These are phyloP conservation scores for Hansenula lynferdii DNA, from an alignment of 1,139 yeast genomes.

Conservation along the genomic window DNA sequence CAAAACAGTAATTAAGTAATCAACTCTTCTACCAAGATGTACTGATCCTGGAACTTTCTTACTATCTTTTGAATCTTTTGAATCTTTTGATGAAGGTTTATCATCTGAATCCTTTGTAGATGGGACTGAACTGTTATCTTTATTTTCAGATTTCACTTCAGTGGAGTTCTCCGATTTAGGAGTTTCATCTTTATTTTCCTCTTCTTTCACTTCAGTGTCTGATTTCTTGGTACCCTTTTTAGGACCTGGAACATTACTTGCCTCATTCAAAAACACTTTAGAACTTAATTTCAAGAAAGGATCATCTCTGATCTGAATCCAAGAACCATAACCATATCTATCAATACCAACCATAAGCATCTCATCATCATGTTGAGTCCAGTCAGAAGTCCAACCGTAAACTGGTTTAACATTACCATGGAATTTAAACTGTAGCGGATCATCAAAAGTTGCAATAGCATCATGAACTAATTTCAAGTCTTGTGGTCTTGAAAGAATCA, in stretches of 20 bases:
- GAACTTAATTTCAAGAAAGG: constrained; percentile 86
- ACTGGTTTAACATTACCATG: constrained; percentile 71
- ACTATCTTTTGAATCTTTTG: constrained; percentile 5
- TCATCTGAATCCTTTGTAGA: neutral
- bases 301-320: constrained; percentile 93
- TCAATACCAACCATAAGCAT: constrained; percentile 82
- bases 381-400: constrained; percentile 85
- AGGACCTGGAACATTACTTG: constrained; percentile 13
- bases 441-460: constrained; percentile 46
- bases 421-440: constrained; percentile 54
- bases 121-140: constrained; percentile 7
- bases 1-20: constrained; percentile 71
- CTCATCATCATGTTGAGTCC: constrained; percentile 82
- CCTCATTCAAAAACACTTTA: constrained; percentile 62
- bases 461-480: constrained; percentile 68
- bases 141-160: constrained; percentile 8
- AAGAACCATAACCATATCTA: constrained; percentile 94
- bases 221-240: constrained; percentile 27
- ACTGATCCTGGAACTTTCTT: constrained; percentile 86
- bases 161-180: no score
- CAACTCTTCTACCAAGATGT: constrained; percentile 91
- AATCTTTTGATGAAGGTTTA: neutral
- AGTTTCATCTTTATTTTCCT: constrained; percentile 32
- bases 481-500: constrained; percentile 73
- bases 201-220: constrained; percentile 17